A percentile compares a stretch with the other conserved stretches of the same genome.
These are phyloP conservation scores for Herpotrichia juniperi DNA, from an alignment of 2,329 filamentous ascomycete species.

Conservation along the genomic window DNA sequence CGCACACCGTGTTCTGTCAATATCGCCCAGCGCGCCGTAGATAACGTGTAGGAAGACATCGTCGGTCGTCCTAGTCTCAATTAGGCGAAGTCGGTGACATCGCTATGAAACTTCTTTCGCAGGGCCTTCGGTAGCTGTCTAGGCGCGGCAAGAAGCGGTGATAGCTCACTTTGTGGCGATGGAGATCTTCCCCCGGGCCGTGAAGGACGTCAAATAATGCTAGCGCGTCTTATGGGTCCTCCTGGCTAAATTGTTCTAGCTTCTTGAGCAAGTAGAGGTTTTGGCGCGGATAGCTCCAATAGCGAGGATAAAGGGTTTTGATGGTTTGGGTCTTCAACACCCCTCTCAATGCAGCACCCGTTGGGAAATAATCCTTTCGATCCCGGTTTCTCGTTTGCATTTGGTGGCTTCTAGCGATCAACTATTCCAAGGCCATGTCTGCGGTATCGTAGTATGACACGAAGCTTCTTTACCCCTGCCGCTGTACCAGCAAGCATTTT, in stretches of 20 bases:
- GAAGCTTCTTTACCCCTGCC: constrained; percentile 26
- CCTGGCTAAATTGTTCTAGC: not conserved
- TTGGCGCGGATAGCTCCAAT: too few relatives aligned
- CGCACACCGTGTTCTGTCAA: not conserved
- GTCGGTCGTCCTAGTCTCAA: constrained; percentile 21
- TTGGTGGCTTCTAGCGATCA: constrained; percentile 12
- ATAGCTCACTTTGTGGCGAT: constrained; percentile 8
- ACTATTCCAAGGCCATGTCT: constrained; percentile 41
- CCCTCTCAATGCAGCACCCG: not conserved
- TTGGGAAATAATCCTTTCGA: not conserved
- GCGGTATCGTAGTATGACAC: constrained; percentile 30
- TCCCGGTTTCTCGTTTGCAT: not conserved
- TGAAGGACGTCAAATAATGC: constrained; percentile 1
- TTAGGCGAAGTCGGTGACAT: constrained; percentile 17
- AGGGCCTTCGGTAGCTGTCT: constrained; percentile 1
- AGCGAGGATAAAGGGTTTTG: too few relatives aligned
- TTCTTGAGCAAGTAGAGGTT: not conserved
- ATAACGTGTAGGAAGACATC: constrained; percentile 1
- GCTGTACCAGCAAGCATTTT: constrained; percentile 14
- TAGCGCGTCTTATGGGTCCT: not conserved
- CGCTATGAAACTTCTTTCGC: constrained; percentile 16
- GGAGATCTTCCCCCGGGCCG: not conserved
- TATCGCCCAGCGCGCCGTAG: constrained; percentile 9
- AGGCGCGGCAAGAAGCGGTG: constrained; percentile 3
- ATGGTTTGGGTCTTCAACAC: too few relatives aligned